A percentile compares a stretch with the other conserved stretches of the same genome.
These are phyloP conservation scores for Houttuynia cordata DNA, from an alignment of 164 flowering plant species.

Conservation along the genomic window DNA sequence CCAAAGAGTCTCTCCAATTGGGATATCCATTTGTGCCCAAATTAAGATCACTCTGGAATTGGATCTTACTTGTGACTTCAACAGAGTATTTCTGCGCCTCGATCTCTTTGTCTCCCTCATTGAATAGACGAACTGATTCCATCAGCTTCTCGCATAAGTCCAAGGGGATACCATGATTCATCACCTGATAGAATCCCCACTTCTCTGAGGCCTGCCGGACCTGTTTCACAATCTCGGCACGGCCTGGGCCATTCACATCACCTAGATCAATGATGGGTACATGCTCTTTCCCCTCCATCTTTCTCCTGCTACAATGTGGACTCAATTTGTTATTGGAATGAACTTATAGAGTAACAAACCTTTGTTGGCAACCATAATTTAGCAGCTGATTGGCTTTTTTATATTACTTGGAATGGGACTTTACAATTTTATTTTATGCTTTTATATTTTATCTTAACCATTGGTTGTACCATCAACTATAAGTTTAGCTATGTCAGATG, in stretches of 20 bases:
- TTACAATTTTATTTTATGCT: too few relatives aligned
- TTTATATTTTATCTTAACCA: too few relatives aligned
- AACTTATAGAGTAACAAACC: too few relatives aligned
- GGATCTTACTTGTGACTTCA: conserved; percentile 13
- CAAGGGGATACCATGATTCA: conserved; percentile 15
- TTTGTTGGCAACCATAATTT: too few relatives aligned
- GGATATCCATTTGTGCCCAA: not conserved
- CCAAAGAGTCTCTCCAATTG: conserved; percentile 4
- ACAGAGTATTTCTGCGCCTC: conserved; percentile 20
- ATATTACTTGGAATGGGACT: too few relatives aligned
- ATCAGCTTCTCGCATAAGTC: conserved; percentile 6
- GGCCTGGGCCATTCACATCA: not conserved
- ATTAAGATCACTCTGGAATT: conserved; percentile 17
- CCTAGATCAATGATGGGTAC: conserved; percentile 20
- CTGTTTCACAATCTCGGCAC: conserved; percentile 8
- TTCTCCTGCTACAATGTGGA: too few relatives aligned
- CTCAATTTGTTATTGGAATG: too few relatives aligned
- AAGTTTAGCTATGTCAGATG: too few relatives aligned
- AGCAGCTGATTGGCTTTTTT: too few relatives aligned
- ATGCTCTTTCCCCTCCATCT: not conserved
- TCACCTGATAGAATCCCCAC: conserved; percentile 19
- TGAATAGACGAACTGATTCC: conserved; percentile 1
- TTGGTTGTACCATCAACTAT: too few relatives aligned
- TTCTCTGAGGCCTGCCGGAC: conserved; percentile 10
- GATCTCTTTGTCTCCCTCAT: conserved; percentile 15